Evolutionary conservation across 73 alveolate species (phyloP).

Genomic region (Paramecium caudatum): DNA sequence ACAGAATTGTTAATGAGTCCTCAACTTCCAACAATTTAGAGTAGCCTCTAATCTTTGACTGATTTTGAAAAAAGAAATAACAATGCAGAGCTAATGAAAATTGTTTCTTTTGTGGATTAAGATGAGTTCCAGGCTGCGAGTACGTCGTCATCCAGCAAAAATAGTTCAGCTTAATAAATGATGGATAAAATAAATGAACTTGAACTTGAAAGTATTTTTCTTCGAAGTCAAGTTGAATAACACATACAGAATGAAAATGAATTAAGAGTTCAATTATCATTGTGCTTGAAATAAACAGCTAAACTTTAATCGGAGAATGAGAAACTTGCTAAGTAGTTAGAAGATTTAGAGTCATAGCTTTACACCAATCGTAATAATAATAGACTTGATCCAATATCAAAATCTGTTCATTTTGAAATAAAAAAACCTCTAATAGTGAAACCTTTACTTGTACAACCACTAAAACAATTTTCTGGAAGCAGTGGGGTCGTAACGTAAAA

Average conservation of each 20-base stretch:
- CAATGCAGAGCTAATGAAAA: slow-evolving; percentile 20
- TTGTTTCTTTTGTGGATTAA: slow-evolving; percentile 33
- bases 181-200: slow-evolving; percentile 28
- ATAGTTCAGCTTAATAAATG: slow-evolving; percentile 12
- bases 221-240: background rate
- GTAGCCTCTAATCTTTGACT: slow-evolving; percentile 19
- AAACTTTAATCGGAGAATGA: background rate
- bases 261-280: background rate
- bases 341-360: background rate
- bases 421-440: slow-evolving; percentile 22
- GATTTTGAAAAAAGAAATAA: slow-evolving; percentile 4
- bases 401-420: slow-evolving; percentile 29
- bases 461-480: background rate
- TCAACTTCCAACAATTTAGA: background rate
- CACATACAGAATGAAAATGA: background rate
- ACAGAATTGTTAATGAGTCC: slow-evolving; percentile 30
- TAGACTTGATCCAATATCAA: slow-evolving; percentile 26
- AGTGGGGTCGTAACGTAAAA: background rate
- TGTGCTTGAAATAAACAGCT: background rate
- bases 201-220: background rate
- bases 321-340: background rate
- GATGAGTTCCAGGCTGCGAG: slow-evolving; percentile 32
- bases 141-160: slow-evolving; percentile 13
- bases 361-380: background rate
- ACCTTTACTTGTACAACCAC: background rate